Base-by-base conservation (phyloP, 495 filamentous ascomycete genomes). In the Jackrogersella minutella region DNA sequence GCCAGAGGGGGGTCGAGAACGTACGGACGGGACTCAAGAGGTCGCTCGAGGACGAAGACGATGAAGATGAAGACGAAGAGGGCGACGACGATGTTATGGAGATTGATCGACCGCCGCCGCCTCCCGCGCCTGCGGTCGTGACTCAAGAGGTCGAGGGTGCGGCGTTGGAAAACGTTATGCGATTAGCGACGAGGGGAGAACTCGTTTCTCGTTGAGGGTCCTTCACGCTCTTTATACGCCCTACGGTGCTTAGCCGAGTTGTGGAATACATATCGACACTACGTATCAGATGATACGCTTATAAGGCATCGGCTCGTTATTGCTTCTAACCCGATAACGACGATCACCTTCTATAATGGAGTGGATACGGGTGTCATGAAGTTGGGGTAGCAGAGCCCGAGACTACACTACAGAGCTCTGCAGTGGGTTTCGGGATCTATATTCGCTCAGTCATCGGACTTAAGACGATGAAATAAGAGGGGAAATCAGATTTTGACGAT, bases 21-120 rank as follows among this genome's bases (percentile, higher is more conserved):
- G 88, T 93, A 36, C 82, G 85, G 4, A 92, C 89, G 9, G 91
- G 91, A 13, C 73, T 93, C 67, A 82, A 66, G 74, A 80, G 84
- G 63, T 70, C 74, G 22, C 70, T 89, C 62, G 85, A 88, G 0
- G 84, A 85, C 0, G 84, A 87, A 1, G 84, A 86, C 1, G 86
- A 87, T 0, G 82, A 81, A 0, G 80, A 82, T 0, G 84, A 86
- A 0, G 83, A 87, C 0, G 85, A 84, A 1, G 82, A 84, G n/a
- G 82, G 83, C 67, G 60, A 83, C 71, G 66, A 78, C 66, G 64
- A 81, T 49, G 75, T 76, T 62, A 59, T 76, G 58, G 75, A 76
- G 10, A 73, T 74, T 43, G 76, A 71, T 37, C 72, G 62, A 72
- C 83, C 33, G 76, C 83, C 67, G 75, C 78, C 73, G 70, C 82